These are phyloP conservation scores for Graphilbum sp. DNA, from an alignment of 2,329 filamentous ascomycete genomes.

Conservation along the genomic window DNA sequence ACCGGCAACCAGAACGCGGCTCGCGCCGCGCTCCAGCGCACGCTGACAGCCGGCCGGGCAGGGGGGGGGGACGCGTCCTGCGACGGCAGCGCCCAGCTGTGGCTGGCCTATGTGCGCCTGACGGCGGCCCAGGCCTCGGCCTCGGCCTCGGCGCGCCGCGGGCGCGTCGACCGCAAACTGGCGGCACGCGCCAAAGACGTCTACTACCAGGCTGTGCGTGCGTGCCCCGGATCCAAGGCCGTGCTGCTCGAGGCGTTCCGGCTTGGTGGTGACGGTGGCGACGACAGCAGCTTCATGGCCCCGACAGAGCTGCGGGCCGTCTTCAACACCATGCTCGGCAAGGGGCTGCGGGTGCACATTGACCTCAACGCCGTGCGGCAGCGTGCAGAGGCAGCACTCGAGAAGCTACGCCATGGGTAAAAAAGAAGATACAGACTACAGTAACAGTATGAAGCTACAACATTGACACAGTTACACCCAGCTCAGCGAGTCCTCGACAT, in stretches of 20 bases:
- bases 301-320: slow-evolving; percentile 31
- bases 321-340: slow-evolving; percentile 7
- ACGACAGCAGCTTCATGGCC: slow-evolving; percentile 17
- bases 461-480: too few species aligned
- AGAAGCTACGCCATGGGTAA: too few species aligned
- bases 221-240: slow-evolving; percentile 33
- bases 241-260: slow-evolving; percentile 34
- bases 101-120: slow-evolving; percentile 34
- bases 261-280: not conserved
- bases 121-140: slow-evolving; percentile 7
- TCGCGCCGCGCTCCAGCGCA: slow-evolving; percentile 34
- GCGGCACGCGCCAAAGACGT: slow-evolving; percentile 23
- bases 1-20: slow-evolving; percentile 32
- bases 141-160: slow-evolving; percentile 8
- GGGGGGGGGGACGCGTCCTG: slow-evolving; percentile 19
- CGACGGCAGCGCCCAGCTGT: slow-evolving; percentile 24
- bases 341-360: slow-evolving; percentile 10
- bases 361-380: slow-evolving; percentile 8
- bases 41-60: slow-evolving; percentile 19
- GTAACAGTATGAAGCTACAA: too few species aligned
- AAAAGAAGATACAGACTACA: too few species aligned
- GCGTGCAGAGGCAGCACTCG: not conserved
- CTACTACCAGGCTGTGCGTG: slow-evolving; percentile 28
- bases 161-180: slow-evolving; percentile 3
- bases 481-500: too few species aligned